Conservation (phyloP, 2,329 filamentous ascomycete species). For the Sporothrix phasma region DNA sequence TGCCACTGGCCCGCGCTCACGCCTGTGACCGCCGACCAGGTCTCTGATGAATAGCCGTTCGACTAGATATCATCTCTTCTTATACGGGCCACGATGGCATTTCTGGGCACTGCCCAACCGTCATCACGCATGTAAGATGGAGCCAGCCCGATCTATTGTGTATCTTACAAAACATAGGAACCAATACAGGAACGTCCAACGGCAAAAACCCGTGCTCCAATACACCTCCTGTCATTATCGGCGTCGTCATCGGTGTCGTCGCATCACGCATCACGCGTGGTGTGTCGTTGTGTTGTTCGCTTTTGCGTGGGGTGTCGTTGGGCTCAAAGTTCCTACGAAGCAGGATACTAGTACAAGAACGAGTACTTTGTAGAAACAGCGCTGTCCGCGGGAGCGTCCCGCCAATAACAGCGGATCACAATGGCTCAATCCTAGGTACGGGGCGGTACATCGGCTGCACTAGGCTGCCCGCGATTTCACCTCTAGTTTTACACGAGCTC, state of each 20-base stretch:
- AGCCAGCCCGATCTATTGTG: background rate
- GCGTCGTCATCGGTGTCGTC: background rate
- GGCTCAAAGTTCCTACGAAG: too few species aligned
- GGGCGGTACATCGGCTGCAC: background rate
- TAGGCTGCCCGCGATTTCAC: background rate
- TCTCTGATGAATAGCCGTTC: too few species aligned
- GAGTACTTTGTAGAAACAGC: background rate
- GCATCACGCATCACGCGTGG: background rate
- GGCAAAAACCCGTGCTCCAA: too few species aligned
- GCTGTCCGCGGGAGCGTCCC: slow-evolving; percentile 13
- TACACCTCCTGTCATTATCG: background rate
- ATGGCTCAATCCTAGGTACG: background rate
- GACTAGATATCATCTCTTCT: too few species aligned
- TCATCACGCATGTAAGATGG: background rate
- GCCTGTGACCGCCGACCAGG: background rate
- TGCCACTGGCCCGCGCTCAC: background rate
- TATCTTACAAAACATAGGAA: background rate
- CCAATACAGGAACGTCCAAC: background rate
- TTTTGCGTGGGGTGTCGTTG: background rate
- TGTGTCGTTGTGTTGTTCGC: background rate
- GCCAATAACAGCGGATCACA: slow-evolving; percentile 12
- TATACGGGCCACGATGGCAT: too few species aligned
- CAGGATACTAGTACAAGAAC: too few species aligned
- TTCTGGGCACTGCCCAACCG: slow-evolving; percentile 1
- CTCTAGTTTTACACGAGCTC: background rate